phyloP scores from a whole-genome alignment of 345 rosid species.

The Carallia pectinifolia region DNA sequence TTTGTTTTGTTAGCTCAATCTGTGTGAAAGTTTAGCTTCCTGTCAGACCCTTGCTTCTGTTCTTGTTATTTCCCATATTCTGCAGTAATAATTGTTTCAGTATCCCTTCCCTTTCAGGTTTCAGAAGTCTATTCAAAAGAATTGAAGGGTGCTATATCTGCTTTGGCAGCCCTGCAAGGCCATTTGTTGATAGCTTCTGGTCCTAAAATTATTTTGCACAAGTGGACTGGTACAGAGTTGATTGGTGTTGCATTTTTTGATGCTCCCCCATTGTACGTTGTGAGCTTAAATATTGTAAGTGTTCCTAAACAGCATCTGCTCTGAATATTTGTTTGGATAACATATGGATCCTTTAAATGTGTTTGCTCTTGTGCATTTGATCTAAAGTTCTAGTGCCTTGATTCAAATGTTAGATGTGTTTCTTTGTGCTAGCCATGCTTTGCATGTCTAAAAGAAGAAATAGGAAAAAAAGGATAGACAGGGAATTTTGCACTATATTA shows the following conservation, averaged over 20 bases:
- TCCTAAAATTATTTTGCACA: conserved; percentile 89
- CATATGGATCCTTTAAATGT: not conserved
- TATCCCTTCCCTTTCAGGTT: conserved; percentile 45
- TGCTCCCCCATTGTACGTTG: conserved; percentile 90
- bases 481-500: too few species aligned
- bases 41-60: not conserved
- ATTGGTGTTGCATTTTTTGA: conserved; percentile 91
- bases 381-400: not conserved
- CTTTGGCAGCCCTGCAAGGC: conserved; percentile 97
- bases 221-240: conserved; percentile 89
- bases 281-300: conserved; percentile 94
- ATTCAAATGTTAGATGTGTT: not conserved
- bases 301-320: conserved; percentile 7
- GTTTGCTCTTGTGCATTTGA: not conserved
- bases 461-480: too few species aligned
- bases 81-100: conserved; percentile 2
- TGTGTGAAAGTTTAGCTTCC: conserved; percentile 8
- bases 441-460: not conserved
- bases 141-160: conserved; percentile 95
- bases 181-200: conserved; percentile 92
- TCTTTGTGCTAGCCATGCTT: not conserved
- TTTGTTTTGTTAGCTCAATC: conserved; percentile 1
- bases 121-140: conserved; percentile 93
- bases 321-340: not conserved
- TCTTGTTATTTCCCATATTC: not conserved